Evolutionary conservation across 2,329 filamentous ascomycete genomes (phyloP).

Genomic region (Huntiella savannae): DNA sequence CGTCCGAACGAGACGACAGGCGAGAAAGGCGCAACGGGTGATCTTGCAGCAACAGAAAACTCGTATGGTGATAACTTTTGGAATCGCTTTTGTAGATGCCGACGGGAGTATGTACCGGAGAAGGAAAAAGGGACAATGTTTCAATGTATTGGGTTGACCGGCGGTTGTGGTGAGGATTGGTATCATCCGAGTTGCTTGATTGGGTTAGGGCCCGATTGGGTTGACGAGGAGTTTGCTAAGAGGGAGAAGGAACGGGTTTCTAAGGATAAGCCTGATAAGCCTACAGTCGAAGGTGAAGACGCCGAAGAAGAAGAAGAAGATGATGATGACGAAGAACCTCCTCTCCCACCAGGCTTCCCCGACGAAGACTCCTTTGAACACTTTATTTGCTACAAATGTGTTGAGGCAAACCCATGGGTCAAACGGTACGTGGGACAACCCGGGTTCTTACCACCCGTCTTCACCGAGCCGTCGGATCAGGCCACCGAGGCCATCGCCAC

Average conservation of each 20-base stretch:
- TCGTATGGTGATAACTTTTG: slow-evolving; percentile 91
- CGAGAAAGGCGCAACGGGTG: slow-evolving; percentile 54
- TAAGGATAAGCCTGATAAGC: neutral
- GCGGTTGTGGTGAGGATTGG: slow-evolving; percentile 94
- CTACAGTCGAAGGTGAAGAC: slow-evolving; percentile 2
- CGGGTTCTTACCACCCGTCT: slow-evolving; percentile 63
- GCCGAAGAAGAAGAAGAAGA: slow-evolving; percentile 1
- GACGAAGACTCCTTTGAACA: slow-evolving; percentile 74
- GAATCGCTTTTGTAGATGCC: slow-evolving; percentile 82
- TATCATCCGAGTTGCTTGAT: slow-evolving; percentile 88
- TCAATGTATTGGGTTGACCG: slow-evolving; percentile 76
- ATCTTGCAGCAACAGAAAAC: slow-evolving; percentile 54
- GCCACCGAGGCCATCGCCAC: slow-evolving; percentile 11
- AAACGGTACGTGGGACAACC: slow-evolving; percentile 64
- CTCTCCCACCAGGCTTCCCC: slow-evolving; percentile 71
- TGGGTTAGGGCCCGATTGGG: slow-evolving; percentile 58
- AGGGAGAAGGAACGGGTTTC: slow-evolving; percentile 14
- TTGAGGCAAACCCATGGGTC: slow-evolving; percentile 77
- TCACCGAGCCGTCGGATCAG: slow-evolving; percentile 16
- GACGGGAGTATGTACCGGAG: slow-evolving; percentile 70
- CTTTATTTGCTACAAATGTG: slow-evolving; percentile 86
- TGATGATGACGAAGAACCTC: slow-evolving; percentile 36
- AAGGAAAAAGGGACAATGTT: slow-evolving; percentile 96
- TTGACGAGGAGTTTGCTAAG: slow-evolving; percentile 27
- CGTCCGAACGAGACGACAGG: slow-evolving; percentile 56